Evolutionary conservation across 257 asterid genomes (phyloP), one percentile per base, ranked within the genome.

Genomic region (Penstemon davidsonii): DNA sequence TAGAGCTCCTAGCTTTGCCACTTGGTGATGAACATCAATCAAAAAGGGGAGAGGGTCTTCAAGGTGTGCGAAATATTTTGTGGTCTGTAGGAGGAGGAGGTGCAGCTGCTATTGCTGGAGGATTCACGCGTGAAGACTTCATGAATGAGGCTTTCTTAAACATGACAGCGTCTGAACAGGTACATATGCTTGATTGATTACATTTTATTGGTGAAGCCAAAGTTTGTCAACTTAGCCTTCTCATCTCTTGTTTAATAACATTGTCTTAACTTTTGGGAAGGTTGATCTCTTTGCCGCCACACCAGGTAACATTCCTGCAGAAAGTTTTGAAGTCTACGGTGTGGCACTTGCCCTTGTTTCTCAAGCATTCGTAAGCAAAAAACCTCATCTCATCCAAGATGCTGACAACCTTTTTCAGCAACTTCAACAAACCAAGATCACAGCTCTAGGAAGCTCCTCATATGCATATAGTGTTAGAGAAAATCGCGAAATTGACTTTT

Each of bases 51-150:
- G 96, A 87, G 76, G 99, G 95, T 60, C 96, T 94, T 69, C 97
- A 87, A 87, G 96, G 97, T 62, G 89, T 94, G 62, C 85, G 96
- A 10, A 94, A 94, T 69, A 81, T 94, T 64, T 80, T 91, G 79
- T 94, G 97, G 99, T 86, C 99, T 76, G 99, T 94, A 56, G 99
- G 99, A 60, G 97, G 95, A 71, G 97, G 99, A 46, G 99, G 97
- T 67, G 97, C 99, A 44, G 86, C 96, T 78, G 97, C 99, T 54
- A 76, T 88, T 70, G 86, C 88, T 47, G 99, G 97, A 55, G 97
- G 97, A 43, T 88, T 81, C 68, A 94, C 97, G 0, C 97, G 96
- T 50, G 99, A 94, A 85, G 92, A 88, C 76, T 94, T 94, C 83
- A 94, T 94, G 97, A 94, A 87, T 41, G 93, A 90, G 80, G 89